Base-by-base conservation (phyloP, 352 stramenopile genomes). In the Phytophthora parvispora region DNA sequence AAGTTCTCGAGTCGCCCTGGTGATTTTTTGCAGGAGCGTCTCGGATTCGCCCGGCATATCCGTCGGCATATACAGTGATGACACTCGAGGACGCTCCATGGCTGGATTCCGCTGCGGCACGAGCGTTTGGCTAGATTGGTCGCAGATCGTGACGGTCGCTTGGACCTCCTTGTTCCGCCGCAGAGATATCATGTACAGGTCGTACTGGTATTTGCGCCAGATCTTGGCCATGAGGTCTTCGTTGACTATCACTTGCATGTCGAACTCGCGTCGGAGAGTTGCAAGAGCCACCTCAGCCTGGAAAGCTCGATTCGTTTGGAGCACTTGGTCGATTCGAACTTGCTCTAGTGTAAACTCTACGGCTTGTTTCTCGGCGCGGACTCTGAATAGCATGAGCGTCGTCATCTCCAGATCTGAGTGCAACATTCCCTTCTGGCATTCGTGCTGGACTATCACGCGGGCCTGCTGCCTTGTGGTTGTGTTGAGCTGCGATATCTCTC, bases 41-140 rank as follows among this genome's bases (percentile, higher is more conserved):
- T 85, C 75, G 2, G 72, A 75, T 4, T 60, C 63, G 2, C 56
- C 65, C 0, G 72, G 51, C 0, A 68, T 67, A n/a, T 86, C 74
- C 31, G 72, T 28, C 0, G 83, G 86, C 24, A 93, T 76, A 28
- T 83, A 77, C 52, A 81, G 73, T 7, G 75, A 74, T 29, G 82
- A 20, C 24, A 94, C 47, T 16, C 84, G 69, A 18, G 78, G 71
- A 2, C 86, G 75, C 40, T 95, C 87, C n/a, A 84, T 75, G 13
- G 86, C 82, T 2, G 87, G 82, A 22, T 91, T 93, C 2, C 87
- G 69, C 45, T 90, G 80, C 6, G 84, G 85, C 16, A 90, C 77
- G 2, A 93, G 74, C 4, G 87, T 95, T 60, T 95, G 87, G 1
- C 75, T 78, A 5, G 57, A 32, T 12, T 81, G 40, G 3, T 89